Evolutionary conservation across 106 monocot genomes (phyloP).

Genomic region (Allium sativum): DNA sequence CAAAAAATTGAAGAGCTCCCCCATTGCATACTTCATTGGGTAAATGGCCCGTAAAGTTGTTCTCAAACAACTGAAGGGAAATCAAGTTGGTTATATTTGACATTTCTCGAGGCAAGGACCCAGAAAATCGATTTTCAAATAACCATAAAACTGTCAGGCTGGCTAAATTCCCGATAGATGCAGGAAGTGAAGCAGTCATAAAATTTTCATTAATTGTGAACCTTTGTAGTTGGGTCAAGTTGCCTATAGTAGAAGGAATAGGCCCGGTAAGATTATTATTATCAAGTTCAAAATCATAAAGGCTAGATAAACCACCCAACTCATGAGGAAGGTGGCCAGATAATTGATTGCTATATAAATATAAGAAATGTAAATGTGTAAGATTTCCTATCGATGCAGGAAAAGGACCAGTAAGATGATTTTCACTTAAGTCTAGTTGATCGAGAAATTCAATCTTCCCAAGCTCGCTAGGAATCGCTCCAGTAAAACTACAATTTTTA

Average conservation of each 20-base stretch:
- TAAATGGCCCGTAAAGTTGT: constrained; percentile 7
- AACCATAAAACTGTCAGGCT: background rate
- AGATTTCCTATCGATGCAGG: constrained; percentile 1
- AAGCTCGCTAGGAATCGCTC: constrained; percentile 1
- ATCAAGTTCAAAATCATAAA: background rate
- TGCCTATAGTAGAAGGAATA: constrained; percentile 6
- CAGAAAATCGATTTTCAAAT: background rate
- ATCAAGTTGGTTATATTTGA: constrained; percentile 10
- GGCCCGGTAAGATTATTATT: constrained; percentile 1
- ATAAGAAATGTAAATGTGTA: background rate
- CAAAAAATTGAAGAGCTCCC: background rate
- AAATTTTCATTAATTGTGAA: constrained; percentile 2
- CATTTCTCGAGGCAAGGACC: constrained; percentile 11
- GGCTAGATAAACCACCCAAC: background rate
- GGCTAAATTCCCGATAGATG: background rate
- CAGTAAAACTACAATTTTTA: background rate
- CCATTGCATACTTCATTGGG: constrained; percentile 11
- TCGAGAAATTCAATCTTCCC: background rate
- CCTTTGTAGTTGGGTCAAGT: background rate
- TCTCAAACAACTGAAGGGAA: background rate
- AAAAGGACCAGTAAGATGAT: background rate
- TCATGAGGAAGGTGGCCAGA: constrained; percentile 3
- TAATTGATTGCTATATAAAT: constrained; percentile 1
- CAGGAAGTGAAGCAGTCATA: constrained; percentile 9
- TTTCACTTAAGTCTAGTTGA: background rate